Evolutionary conservation across 2,329 filamentous ascomycete genomes (phyloP), one percentile per base, ranked within the genome.

Genomic region (Trichophaea hybrida): DNA sequence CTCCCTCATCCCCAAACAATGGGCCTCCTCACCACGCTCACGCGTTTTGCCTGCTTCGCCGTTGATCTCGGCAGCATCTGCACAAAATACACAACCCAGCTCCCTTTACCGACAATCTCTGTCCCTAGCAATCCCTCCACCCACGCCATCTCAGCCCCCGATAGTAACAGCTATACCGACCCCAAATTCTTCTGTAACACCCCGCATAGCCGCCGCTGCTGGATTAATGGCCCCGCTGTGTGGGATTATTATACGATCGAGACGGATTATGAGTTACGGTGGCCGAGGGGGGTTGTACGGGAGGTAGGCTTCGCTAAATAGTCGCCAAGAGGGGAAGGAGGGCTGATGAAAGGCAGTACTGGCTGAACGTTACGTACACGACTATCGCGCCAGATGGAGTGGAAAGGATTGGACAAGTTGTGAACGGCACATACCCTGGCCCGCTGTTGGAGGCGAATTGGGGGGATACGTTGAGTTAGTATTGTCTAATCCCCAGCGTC

Each of bases 401-500:
- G 43, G 10, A 38, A 40, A 7, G 13, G n/a, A 15, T 50, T 15
- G 17, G 13, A 5, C 40, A 8, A 24, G 37, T 86, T 33, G 74
- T 86, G 68, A 84, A 85, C 68, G 79, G 78, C 6, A 76, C 80
- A 46, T 83, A 80, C 62, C 85, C 85, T 0, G 85, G 83, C 0
- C 85, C 85, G 1, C 74, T 77, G 12, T 80, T 89, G 57, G 76
- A 78, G 61, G 82, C 78, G n/a, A 77, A 82, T 69, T 83, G 80
- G 80, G 80, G 80, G 40, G 80, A 83, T 12, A 32, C 5, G 17
- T 5, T 31, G 13, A 15, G 24, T 34, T 15, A 31, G 10, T 33
- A 34, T 6, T 5, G 12, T 56, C 24, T n/a, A n/a, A n/a, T n/a
- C n/a, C n/a, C n/a, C n/a, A n/a, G n/a, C n/a, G n/a, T n/a, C n/a